phyloP scores from a whole-genome alignment of 371 early-diverging fungal genomes.

The Phascolomyces articulosus region DNA sequence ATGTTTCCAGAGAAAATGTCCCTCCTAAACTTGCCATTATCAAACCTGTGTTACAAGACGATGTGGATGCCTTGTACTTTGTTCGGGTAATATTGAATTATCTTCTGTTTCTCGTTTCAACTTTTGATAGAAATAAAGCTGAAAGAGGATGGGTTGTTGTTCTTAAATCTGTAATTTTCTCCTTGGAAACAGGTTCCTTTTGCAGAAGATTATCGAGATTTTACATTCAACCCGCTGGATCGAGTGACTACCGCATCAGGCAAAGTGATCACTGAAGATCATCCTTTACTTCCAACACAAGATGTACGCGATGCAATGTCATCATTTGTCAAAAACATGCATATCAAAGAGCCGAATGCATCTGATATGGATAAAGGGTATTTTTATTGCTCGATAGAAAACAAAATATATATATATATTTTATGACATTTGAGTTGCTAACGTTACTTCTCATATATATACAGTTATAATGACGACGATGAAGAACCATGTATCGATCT shows the following conservation, averaged over 20 bases:
- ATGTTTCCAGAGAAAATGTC: constrained; percentile 54
- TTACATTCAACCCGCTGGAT: constrained; percentile 56
- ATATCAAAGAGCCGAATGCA: constrained; percentile 7
- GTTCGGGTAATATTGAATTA: constrained; percentile 46
- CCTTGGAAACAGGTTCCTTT: constrained; percentile 65
- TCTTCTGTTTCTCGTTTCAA: too few species aligned
- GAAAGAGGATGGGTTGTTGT: too few species aligned
- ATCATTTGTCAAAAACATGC: constrained; percentile 16
- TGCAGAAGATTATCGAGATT: constrained; percentile 67
- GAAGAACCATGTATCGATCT: constrained; percentile 38
- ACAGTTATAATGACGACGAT: constrained; percentile 10
- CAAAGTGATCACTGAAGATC: constrained; percentile 40
- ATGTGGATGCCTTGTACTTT: constrained; percentile 56
- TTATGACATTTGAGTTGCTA: background rate
- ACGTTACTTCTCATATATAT: too few species aligned
- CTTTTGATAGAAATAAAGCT: too few species aligned
- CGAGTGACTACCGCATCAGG: constrained; percentile 40
- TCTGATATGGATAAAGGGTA: too few species aligned
- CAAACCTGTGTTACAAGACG: constrained; percentile 52
- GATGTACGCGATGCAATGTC: constrained; percentile 59
- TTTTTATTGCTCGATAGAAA: too few species aligned
- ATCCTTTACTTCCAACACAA: constrained; percentile 44
- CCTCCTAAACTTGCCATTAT: constrained; percentile 69
- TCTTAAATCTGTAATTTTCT: too few species aligned
- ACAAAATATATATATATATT: background rate